Base-by-base conservation (phyloP, 1,284 basidiomycete genomes). In the Pyrrhoderma lamaoense region DNA sequence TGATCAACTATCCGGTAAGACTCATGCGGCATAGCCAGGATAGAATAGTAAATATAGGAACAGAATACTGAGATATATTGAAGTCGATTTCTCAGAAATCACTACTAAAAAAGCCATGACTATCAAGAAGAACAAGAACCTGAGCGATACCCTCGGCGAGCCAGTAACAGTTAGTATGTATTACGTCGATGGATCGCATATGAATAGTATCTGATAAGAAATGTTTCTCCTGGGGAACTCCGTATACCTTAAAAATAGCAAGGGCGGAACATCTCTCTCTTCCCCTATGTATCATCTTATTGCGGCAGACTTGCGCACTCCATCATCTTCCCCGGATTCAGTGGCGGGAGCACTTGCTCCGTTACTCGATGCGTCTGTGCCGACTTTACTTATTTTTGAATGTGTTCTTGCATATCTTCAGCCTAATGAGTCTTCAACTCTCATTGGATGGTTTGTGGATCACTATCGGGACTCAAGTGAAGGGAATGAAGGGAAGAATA, bases 351-450 rank as follows among this genome's bases (percentile, higher is more conserved):
- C 77, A 8, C 62, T 74, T 22, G 54, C 56, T n/a, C 59, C 69
- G 21, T 57, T 82, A 2, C 70, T 93, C n/a, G 82, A 84, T n/a
- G 70, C 77, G 0, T 57, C 69, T 0, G 62, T 82, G 3, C 90
- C 92, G 1, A 93, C 90, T 0, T 75, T 97, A 1, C 72, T 95
- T 16, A 69, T 97, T 8, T 90, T 90, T 54, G 93, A 97, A 72
- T 95, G 93, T 59, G 88, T 96, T 2, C 76, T 95, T 53, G 89
- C 82, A n/a, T 97, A 97, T 66, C 86, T 96, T 77, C 61, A 70
- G 0, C 80, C 87, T 0, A 62, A 67, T 3, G 70, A 75, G 2
- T 84, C 83, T 0, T 68, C 73, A 21, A 68, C 69, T 0, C 63
- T 95, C n/a, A 69, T 95, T 3, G 63, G 70, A 35, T 93, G 88